Conservation (phyloP, 2,329 filamentous ascomycete genomes). For the Nemania bipapillata region DNA sequence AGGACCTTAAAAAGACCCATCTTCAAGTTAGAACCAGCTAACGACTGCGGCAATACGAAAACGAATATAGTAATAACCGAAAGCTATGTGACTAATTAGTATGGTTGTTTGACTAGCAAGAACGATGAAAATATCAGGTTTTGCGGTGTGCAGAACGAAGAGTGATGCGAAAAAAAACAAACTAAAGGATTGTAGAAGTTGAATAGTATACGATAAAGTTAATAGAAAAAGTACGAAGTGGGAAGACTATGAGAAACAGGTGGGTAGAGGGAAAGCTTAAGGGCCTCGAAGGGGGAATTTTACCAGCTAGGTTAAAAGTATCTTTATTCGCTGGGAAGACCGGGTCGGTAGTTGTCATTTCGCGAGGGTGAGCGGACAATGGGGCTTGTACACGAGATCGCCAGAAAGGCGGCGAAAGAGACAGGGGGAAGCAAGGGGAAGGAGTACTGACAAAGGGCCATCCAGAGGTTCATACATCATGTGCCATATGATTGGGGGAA, state of each 20-base stretch:
- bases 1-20: conserved; percentile 51
- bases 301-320: conserved; percentile 9
- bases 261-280: background rate
- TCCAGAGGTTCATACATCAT: background rate
- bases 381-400: conserved; percentile 42
- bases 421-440: background rate
- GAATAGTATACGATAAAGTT: conserved; percentile 1
- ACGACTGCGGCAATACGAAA: conserved; percentile 38
- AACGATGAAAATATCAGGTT: conserved; percentile 10
- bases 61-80: conserved; percentile 33
- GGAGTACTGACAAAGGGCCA: conserved; percentile 22
- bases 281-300: conserved; percentile 1
- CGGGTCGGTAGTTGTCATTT: conserved; percentile 26
- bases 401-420: conserved; percentile 23
- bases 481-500: background rate
- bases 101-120: conserved; percentile 14
- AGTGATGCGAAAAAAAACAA: background rate
- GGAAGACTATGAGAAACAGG: background rate
- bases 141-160: background rate
- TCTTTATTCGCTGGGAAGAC: conserved; percentile 22
- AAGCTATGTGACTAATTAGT: conserved; percentile 24
- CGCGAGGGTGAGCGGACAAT: conserved; percentile 36
- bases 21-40: conserved; percentile 49
- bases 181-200: background rate
- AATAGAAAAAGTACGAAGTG: conserved; percentile 12